These are phyloP conservation scores for Rubroboletus satanas DNA, from an alignment of 768 basidiomycete species.

Conservation along the genomic window DNA sequence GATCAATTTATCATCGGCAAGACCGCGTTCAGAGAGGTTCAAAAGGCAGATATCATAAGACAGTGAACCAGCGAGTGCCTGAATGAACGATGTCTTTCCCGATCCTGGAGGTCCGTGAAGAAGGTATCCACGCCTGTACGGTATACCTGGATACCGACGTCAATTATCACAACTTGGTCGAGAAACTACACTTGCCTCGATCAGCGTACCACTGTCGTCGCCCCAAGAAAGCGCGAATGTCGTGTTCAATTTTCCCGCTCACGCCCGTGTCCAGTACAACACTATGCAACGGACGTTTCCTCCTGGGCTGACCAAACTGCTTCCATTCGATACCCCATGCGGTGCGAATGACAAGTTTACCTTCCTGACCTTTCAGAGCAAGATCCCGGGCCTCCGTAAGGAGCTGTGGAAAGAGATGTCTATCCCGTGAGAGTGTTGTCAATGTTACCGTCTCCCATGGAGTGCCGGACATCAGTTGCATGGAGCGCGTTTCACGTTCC, in stretches of 20 bases:
- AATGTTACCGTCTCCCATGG: constrained; percentile 98
- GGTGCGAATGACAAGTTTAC: constrained; percentile 93
- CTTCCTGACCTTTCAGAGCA: constrained; percentile 82
- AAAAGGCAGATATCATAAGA: constrained; percentile 95
- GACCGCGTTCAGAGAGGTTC: constrained; percentile 92
- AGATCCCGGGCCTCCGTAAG: constrained; percentile 87
- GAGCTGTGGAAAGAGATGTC: constrained; percentile 71
- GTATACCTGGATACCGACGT: constrained; percentile 63
- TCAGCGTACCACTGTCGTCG: constrained; percentile 95
- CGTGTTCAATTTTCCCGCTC: constrained; percentile 78
- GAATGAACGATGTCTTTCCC: constrained; percentile 98
- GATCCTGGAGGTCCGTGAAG: constrained; percentile 96
- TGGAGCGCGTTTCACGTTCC: constrained; percentile 88
- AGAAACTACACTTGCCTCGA: constrained; percentile 56
- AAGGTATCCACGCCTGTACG: constrained; percentile 93
- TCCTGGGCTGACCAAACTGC: constrained; percentile 88
- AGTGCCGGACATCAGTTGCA: constrained; percentile 84
- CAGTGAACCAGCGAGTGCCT: constrained; percentile 88
- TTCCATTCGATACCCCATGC: constrained; percentile 97
- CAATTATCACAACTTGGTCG: neutral
- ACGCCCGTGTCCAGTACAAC: constrained; percentile 83
- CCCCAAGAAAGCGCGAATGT: constrained; percentile 76
- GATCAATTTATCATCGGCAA: constrained; percentile 95
- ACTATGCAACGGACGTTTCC: constrained; percentile 80
- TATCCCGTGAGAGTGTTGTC: constrained; percentile 87